phyloP scores from a whole-genome alignment of 208 protist species.

The Trypanosoma melophagium region DNA sequence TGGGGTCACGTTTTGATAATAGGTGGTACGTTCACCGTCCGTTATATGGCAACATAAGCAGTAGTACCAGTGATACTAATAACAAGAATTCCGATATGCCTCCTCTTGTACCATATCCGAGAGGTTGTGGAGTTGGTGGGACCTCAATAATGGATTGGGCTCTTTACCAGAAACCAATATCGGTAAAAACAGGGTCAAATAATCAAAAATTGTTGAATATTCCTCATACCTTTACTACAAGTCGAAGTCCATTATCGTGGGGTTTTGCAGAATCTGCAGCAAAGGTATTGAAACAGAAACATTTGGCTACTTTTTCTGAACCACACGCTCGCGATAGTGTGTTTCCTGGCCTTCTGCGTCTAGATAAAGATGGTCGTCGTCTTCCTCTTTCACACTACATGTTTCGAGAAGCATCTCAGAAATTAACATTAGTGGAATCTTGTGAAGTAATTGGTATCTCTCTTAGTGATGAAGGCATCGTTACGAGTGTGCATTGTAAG shows the following conservation, averaged over 20 bases:
- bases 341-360: conserved; percentile 40
- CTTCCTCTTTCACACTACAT: conserved; percentile 46
- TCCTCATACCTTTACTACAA: conserved; percentile 30
- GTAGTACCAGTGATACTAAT: neutral
- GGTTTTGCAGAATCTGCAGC: conserved; percentile 55
- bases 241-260: conserved; percentile 64
- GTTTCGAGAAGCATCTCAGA: conserved; percentile 5
- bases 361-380: conserved; percentile 56
- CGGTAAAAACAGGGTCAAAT: neutral
- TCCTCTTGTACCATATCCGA: conserved; percentile 4
- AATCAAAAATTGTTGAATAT: conserved; percentile 1
- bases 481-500: conserved; percentile 13
- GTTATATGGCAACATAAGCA: neutral
- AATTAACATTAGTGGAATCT: conserved; percentile 8
- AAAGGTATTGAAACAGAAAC: conserved; percentile 14
- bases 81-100: neutral
- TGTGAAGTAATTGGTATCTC: conserved; percentile 16
- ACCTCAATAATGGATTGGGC: conserved; percentile 66
- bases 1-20: conserved; percentile 12
- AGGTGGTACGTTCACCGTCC: conserved; percentile 9
- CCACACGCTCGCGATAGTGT: conserved; percentile 32
- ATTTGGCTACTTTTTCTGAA: conserved; percentile 17
- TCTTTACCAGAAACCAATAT: conserved; percentile 28
- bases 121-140: conserved; percentile 49
- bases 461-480: conserved; percentile 16